Percentiles rank a stretch among this genome's conserved stretches.
phyloP scores from a whole-genome alignment of 108 stramenopile species.

The Fragilaria radians region DNA sequence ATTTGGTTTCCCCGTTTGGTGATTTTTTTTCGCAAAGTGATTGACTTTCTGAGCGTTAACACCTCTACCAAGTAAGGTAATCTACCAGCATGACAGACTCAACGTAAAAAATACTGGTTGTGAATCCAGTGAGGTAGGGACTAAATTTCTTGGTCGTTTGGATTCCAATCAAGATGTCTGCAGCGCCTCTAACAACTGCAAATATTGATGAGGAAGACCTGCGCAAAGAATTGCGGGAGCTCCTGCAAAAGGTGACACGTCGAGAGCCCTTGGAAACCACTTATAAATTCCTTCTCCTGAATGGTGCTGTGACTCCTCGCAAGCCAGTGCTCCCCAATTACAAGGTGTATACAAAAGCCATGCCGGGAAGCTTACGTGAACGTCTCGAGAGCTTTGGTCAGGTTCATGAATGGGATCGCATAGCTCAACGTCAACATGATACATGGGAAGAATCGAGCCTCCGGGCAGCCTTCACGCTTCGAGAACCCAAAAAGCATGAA shows the following conservation, averaged over 20 bases:
- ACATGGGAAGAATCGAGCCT: slow-evolving; percentile 50
- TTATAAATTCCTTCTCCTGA: slow-evolving; percentile 56
- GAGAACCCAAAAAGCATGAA: slow-evolving; percentile 78
- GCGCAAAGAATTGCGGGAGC: slow-evolving; percentile 25
- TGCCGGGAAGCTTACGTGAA: slow-evolving; percentile 45
- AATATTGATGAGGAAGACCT: slow-evolving; percentile 29
- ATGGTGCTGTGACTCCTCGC: slow-evolving; percentile 31
- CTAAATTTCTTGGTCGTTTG: too few species aligned
- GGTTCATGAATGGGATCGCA: slow-evolving; percentile 52
- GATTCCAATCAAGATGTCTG: too few species aligned
- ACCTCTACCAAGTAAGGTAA: too few species aligned
- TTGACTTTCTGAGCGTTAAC: too few species aligned
- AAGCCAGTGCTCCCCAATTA: slow-evolving; percentile 37
- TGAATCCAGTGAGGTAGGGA: too few species aligned
- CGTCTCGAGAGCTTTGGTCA: slow-evolving; percentile 55
- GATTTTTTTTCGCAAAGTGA: too few species aligned
- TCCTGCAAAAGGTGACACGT: slow-evolving; percentile 25
- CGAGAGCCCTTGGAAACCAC: slow-evolving; percentile 73
- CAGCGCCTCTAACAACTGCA: too few species aligned
- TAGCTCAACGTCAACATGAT: slow-evolving; percentile 32
- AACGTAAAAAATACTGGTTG: too few species aligned
- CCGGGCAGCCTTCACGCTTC: slow-evolving; percentile 70
- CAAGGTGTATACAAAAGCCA: slow-evolving; percentile 31
- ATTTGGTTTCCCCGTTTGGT: too few species aligned
- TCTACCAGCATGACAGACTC: too few species aligned